A percentile compares a stretch with the other conserved stretches of the same genome.
Evolutionary conservation across 768 basidiomycete genomes (phyloP).

Genomic region (Royoungia palumana): DNA sequence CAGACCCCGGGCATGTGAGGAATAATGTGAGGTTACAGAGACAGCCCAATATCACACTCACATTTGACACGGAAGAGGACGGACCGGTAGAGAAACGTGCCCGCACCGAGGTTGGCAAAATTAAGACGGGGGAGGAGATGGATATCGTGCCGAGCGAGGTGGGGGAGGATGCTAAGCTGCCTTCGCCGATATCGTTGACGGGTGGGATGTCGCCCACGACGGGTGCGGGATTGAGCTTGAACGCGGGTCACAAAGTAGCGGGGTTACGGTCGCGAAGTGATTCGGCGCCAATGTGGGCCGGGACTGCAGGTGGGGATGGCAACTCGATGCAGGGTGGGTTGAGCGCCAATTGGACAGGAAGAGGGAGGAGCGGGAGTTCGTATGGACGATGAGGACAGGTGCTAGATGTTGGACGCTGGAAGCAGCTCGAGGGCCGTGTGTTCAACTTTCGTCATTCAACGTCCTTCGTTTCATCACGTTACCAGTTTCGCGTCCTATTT

Average conservation of each 20-base stretch:
- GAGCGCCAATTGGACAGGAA: conserved; percentile 28
- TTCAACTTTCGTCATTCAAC: conserved; percentile 20
- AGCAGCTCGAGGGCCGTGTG: background rate
- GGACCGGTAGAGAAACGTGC: conserved; percentile 26
- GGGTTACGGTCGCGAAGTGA: conserved; percentile 25
- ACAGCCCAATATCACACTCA: conserved; percentile 31
- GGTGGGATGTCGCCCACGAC: conserved; percentile 10
- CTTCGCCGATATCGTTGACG: conserved; percentile 22
- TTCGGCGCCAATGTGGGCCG: conserved; percentile 22
- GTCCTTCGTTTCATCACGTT: conserved; percentile 17
- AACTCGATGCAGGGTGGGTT: conserved; percentile 18
- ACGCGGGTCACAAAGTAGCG: conserved; percentile 10
- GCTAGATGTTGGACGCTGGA: background rate
- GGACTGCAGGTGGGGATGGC: conserved; percentile 17
- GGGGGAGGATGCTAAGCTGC: conserved; percentile 16
- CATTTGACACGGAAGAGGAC: conserved; percentile 23
- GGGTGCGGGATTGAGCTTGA: conserved; percentile 10
- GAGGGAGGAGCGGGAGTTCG: conserved; percentile 27
- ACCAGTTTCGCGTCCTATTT: background rate
- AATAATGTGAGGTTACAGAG: conserved; percentile 21
- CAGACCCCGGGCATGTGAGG: conserved; percentile 18
- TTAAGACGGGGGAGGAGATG: conserved; percentile 22
- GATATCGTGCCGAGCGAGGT: conserved; percentile 14
- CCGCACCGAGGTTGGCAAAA: conserved; percentile 14
- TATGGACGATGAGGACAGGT: conserved; percentile 23